Evolutionary conservation across 805 yeast species (phyloP).

Genomic region (Myxozyma lipomycoides): DNA sequence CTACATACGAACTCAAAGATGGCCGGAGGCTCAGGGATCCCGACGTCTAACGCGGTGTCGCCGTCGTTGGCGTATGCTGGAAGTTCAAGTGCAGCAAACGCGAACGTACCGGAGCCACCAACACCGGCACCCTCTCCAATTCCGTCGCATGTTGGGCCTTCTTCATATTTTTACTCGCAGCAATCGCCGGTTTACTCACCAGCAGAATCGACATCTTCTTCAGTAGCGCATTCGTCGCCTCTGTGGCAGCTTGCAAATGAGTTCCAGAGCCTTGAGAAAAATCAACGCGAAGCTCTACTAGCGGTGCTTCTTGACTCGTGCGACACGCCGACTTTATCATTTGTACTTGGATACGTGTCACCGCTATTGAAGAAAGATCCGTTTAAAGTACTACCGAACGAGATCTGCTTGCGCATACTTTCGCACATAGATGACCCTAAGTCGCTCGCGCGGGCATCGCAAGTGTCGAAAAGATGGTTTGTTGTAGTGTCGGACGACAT

Average conservation of each 20-base stretch:
- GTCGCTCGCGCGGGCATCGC: constrained; percentile 87
- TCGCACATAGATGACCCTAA: constrained; percentile 79
- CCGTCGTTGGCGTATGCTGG: too few species aligned
- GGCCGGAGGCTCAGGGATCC: too few species aligned
- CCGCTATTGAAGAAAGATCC: constrained; percentile 43
- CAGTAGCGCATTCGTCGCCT: neutral
- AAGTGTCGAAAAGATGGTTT: constrained; percentile 80
- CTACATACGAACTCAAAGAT: too few species aligned
- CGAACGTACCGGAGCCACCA: neutral
- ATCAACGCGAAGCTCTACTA: constrained; percentile 22
- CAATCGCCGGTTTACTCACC: neutral
- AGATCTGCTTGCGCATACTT: constrained; percentile 73
- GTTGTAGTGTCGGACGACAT: constrained; percentile 41
- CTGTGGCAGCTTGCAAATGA: constrained; percentile 15
- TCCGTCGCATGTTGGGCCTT: neutral
- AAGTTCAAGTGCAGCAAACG: too few species aligned
- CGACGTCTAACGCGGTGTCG: too few species aligned
- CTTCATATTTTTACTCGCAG: neutral
- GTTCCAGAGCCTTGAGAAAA: constrained; percentile 12
- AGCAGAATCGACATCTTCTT: neutral
- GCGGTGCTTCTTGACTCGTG: constrained; percentile 24
- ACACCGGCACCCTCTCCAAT: neutral
- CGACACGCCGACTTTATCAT: constrained; percentile 25
- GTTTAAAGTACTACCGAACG: constrained; percentile 61
- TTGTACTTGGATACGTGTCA: constrained; percentile 32